Percentiles rank a stretch among this genome's conserved stretches.
These are phyloP conservation scores for Salix arbutifolia DNA, from an alignment of 345 rosid species.

Conservation along the genomic window DNA sequence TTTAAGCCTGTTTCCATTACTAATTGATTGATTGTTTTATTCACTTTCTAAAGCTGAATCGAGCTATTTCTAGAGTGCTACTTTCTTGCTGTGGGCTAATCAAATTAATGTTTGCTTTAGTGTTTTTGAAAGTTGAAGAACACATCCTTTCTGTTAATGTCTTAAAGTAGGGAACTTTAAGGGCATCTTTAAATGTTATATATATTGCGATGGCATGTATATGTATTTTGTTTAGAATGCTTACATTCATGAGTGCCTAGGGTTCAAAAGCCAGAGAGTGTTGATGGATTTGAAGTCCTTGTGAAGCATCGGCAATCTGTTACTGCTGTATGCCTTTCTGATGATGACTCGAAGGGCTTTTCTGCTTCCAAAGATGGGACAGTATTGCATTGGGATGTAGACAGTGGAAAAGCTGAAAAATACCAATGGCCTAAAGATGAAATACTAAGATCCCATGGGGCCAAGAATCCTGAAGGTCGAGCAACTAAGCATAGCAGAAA, in stretches of 20 bases:
- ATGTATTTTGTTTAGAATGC: not conserved
- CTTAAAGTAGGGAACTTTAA: not conserved
- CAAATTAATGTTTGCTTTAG: not conserved
- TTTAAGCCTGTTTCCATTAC: not conserved
- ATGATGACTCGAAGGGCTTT: constrained; percentile 77
- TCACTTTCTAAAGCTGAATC: not conserved
- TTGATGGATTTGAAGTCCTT: constrained; percentile 41
- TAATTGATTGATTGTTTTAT: not conserved
- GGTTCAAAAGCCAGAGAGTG: constrained; percentile 58
- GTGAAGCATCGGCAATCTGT: constrained; percentile 79
- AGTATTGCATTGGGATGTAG: constrained; percentile 83
- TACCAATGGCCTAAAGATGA: constrained; percentile 79
- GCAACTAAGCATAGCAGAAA: constrained; percentile 65
- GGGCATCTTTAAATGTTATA: not conserved
- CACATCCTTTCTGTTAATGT: not conserved
- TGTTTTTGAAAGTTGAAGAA: not conserved
- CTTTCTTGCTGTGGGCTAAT: not conserved
- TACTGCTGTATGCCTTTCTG: constrained; percentile 77
- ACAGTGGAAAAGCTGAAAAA: constrained; percentile 57
- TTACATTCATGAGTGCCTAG: constrained; percentile 36
- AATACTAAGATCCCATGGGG: constrained; percentile 64
- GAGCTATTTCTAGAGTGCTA: not conserved
- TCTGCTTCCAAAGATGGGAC: constrained; percentile 91
- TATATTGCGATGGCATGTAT: not conserved
- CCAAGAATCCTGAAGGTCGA: constrained; percentile 64